These are phyloP conservation scores for Seminavis robusta DNA, from an alignment of 108 stramenopile species.

Conservation along the genomic window DNA sequence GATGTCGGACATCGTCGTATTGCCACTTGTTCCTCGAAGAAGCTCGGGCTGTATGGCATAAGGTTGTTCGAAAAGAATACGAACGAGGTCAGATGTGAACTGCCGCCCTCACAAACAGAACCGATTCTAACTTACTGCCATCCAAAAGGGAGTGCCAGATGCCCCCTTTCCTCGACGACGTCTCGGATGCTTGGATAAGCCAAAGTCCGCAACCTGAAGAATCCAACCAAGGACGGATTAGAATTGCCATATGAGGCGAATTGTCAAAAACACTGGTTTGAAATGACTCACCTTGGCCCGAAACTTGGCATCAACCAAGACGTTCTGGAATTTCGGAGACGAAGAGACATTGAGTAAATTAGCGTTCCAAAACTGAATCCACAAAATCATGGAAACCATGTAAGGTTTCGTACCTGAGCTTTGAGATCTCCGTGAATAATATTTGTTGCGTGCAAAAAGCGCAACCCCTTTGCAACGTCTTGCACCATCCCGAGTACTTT, in stretches of 20 bases:
- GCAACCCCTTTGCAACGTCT: conserved; percentile 39
- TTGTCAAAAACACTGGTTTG: conserved; percentile 1
- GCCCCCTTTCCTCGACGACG: conserved; percentile 13
- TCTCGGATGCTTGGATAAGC: too few relatives aligned
- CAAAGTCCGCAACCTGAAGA: too few relatives aligned
- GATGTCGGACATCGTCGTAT: conserved; percentile 51
- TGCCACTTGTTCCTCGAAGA: conserved; percentile 30
- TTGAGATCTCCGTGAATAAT: conserved; percentile 48
- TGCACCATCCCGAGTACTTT: conserved; percentile 34
- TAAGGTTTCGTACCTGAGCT: too few relatives aligned
- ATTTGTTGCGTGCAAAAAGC: conserved; percentile 45
- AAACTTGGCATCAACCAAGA: conserved; percentile 42
- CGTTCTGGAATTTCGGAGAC: too few relatives aligned
- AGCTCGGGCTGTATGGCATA: too few relatives aligned
- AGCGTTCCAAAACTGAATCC: too few relatives aligned
- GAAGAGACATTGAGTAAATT: too few relatives aligned
- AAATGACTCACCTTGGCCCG: conserved; percentile 45
- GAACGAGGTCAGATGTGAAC: background rate
- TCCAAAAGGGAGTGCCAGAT: conserved; percentile 35
- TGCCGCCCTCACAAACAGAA: background rate
- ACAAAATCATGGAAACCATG: too few relatives aligned
- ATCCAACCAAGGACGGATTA: too few relatives aligned
- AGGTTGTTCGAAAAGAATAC: too few relatives aligned
- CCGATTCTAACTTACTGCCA: too few relatives aligned
- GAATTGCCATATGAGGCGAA: background rate